Conservation (phyloP, 495 filamentous ascomycete genomes). For the Recurvomyces mirabilis region DNA sequence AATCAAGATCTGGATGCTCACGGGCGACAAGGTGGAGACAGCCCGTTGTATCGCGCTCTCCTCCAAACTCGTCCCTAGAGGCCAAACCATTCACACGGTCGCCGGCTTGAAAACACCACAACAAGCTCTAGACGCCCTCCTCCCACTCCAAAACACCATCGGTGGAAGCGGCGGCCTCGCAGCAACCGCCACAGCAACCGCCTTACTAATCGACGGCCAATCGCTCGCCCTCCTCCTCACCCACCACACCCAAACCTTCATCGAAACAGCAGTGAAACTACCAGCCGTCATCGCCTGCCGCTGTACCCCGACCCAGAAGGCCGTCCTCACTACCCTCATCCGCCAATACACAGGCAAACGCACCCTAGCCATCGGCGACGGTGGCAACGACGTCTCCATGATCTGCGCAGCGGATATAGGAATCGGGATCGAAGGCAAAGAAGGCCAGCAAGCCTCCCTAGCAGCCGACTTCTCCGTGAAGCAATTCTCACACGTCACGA, state of each 20-base stretch:
- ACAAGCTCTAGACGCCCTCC: conserved; percentile 70
- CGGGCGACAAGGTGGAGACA: conserved; percentile 97
- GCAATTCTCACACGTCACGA: conserved; percentile 92
- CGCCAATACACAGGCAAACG: conserved; percentile 85
- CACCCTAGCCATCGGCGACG: conserved; percentile 92
- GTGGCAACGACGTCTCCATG: conserved; percentile 98
- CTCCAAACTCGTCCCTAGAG: conserved; percentile 84
- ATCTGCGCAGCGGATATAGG: conserved; percentile 97
- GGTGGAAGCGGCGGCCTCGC: too few relatives aligned
- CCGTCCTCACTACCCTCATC: conserved; percentile 83
- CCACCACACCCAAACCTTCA: conserved; percentile 73
- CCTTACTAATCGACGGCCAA: conserved; percentile 90
- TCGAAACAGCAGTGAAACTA: conserved; percentile 73
- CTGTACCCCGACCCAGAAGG: conserved; percentile 95
- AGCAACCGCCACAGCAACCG: conserved; percentile 68
- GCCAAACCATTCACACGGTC: conserved; percentile 92
- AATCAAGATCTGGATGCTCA: conserved; percentile 99
- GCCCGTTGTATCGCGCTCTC: conserved; percentile 92
- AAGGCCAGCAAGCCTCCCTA: conserved; percentile 86
- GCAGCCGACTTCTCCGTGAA: conserved; percentile 94
- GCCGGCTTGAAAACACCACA: conserved; percentile 57
- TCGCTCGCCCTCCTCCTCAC: conserved; percentile 71
- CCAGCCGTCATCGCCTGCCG: conserved; percentile 93
- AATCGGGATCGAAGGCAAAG: conserved; percentile 95
- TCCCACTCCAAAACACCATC: conserved; percentile 76